Percentiles rank a stretch among this genome's conserved stretches.
Conservation (phyloP, 441 rosid species). For the Brassica hybrid region DNA sequence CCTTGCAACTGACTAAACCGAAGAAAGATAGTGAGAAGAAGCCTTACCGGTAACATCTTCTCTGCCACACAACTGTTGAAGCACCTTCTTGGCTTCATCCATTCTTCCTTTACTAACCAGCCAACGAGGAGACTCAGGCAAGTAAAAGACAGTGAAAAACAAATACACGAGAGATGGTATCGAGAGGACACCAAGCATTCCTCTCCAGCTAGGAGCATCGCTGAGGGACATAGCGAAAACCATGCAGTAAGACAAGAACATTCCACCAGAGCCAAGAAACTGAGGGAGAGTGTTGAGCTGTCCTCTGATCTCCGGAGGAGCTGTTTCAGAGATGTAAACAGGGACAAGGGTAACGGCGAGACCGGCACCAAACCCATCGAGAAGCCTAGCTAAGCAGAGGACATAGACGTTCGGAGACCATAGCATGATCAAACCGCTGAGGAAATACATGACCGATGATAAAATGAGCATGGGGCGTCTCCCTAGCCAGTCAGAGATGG, state of each 20-base stretch:
- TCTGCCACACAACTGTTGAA: slow-evolving; percentile 72
- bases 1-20: not conserved
- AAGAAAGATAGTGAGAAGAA: not conserved
- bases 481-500: slow-evolving; percentile 75
- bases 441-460: slow-evolving; percentile 64
- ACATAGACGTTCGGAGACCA: slow-evolving; percentile 85
- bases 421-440: slow-evolving; percentile 69
- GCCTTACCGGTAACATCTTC: slow-evolving; percentile 77
- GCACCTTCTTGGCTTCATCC: slow-evolving; percentile 71
- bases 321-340: slow-evolving; percentile 73
- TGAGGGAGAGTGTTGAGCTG: slow-evolving; percentile 75
- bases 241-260: slow-evolving; percentile 82
- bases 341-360: slow-evolving; percentile 79
- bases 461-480: slow-evolving; percentile 78
- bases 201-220: slow-evolving; percentile 67
- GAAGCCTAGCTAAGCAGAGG: slow-evolving; percentile 65
- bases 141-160: slow-evolving; percentile 56
- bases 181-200: slow-evolving; percentile 78
- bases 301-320: slow-evolving; percentile 80
- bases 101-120: slow-evolving; percentile 80
- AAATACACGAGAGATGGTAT: slow-evolving; percentile 65
- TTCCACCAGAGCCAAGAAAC: slow-evolving; percentile 73
- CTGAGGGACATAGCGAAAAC: slow-evolving; percentile 66
- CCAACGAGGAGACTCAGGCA: slow-evolving; percentile 91
- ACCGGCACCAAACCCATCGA: slow-evolving; percentile 79